phyloP scores from a whole-genome alignment of 495 filamentous ascomycete genomes.

The Neurospora intermedia region DNA sequence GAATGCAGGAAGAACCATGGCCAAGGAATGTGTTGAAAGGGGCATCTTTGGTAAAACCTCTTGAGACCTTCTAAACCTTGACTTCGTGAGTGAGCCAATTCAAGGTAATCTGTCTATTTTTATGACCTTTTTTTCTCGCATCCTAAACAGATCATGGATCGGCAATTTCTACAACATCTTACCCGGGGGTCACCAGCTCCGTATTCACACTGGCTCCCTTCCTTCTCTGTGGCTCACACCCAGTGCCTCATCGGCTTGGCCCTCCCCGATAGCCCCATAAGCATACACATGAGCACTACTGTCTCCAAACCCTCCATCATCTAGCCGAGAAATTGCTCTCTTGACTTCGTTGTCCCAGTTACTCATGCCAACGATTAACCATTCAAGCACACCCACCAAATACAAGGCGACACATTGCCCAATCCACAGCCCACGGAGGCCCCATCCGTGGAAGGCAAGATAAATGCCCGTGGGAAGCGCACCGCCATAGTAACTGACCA shows the following conservation, averaged over 20 bases:
- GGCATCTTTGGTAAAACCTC: not conserved
- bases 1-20: not conserved
- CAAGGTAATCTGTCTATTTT: not conserved
- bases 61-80: not conserved
- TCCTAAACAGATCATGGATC: not conserved
- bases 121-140: not conserved
- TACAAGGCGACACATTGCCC: constrained; percentile 87
- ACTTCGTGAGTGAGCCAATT: not conserved
- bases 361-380: constrained; percentile 68
- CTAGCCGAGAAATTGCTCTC: constrained; percentile 69
- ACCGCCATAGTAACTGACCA: constrained; percentile 81
- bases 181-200: not conserved
- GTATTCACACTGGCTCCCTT: not conserved
- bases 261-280: constrained; percentile 1
- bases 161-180: not conserved
- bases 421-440: constrained; percentile 72
- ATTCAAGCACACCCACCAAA: constrained; percentile 68
- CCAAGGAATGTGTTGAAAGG: not conserved
- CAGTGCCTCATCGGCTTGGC: constrained; percentile 3
- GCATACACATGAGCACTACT: not conserved
- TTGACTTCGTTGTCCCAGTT: constrained; percentile 70
- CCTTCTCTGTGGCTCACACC: not conserved
- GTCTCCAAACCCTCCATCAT: constrained; percentile 32
- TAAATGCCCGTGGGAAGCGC: constrained; percentile 77
- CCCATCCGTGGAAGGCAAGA: constrained; percentile 85